These are phyloP conservation scores for Botrytis aclada DNA, from an alignment of 2,329 filamentous ascomycete genomes.

Conservation along the genomic window DNA sequence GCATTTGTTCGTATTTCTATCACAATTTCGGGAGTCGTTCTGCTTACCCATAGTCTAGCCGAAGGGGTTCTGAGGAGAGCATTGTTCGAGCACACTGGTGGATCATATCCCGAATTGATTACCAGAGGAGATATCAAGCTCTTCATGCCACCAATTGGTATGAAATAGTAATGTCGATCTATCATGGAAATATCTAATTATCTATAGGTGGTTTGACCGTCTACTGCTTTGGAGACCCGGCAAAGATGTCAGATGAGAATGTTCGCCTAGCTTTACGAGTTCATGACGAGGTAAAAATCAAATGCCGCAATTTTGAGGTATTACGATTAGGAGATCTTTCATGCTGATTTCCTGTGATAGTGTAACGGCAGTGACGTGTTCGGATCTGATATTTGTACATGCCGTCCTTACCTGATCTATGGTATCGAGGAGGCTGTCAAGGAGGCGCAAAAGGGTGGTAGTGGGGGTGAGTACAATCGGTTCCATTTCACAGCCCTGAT, in stretches of 20 bases:
- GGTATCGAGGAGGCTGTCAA: conserved; percentile 97
- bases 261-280: conserved; percentile 79
- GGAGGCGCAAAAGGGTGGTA: conserved; percentile 68
- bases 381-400: conserved; percentile 96
- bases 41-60: conserved; percentile 75
- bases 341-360: conserved; percentile 39
- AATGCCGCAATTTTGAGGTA: conserved; percentile 16
- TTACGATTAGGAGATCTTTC: conserved; percentile 13
- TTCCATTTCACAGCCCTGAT: neutral
- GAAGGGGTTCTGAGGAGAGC: conserved; percentile 83
- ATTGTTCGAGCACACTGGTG: conserved; percentile 92
- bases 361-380: conserved; percentile 98
- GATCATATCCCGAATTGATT: conserved; percentile 94
- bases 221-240: conserved; percentile 94
- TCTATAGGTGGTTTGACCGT: conserved; percentile 70
- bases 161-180: conserved; percentile 64
- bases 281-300: conserved; percentile 54
- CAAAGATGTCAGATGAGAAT: conserved; percentile 86
- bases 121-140: conserved; percentile 92
- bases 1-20: conserved; percentile 51
- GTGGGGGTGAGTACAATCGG: conserved; percentile 23
- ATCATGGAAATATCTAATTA: conserved; percentile 21
- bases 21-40: conserved; percentile 29
- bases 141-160: conserved; percentile 91
- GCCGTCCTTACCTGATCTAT: conserved; percentile 91